Base-by-base conservation (phyloP, 208 protist species). In the Leishmania major region DNA sequence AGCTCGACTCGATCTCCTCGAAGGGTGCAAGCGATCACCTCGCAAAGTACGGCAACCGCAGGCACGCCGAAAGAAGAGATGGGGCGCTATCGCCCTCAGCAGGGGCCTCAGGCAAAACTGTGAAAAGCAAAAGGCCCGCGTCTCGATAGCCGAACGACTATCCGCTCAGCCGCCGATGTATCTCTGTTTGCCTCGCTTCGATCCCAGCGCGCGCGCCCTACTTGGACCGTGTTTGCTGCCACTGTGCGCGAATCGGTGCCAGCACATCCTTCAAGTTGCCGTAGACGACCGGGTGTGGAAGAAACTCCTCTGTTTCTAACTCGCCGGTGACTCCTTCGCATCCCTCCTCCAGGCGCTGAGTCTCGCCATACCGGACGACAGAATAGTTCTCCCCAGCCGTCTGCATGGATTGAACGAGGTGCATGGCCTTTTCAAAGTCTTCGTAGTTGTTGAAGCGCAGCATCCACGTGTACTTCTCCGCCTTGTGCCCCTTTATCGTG, bases 381-480 rank as follows among this genome's bases (percentile, higher is more conserved):
- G 40, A 17, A 17, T 10, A 22, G 37, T 31, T 37, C 4, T 17
- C 19, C 17, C 17, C 35, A 49, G 15, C 22, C 0, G 22, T 1
- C 3, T n/a, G n/a, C 47, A 78, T 64, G 37, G 40, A 13, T 55
- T 66, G 22, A 13, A 81, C 17, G 43, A 75, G 69, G 31, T 10
- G 1, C 78, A 81, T 43, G 19, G 69, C 69, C 11, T 35, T 40
- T 55, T 81, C 78, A 8, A 81, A 70, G 25, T 64, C 49, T 22
- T 79, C 76, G 59, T 37, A 64, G 37, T 49, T 72, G 51, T 4
- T 2, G 53, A 62, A 81, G 69, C 80, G 80, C 5, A 83, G 60
- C 80, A 78, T 83, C 80, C 80, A 83, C 59, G 71, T 78, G 3
- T 40, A 64, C 45, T 64, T 73, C 37, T 64, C 53, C 40, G 60